Percentiles rank a stretch among this genome's conserved stretches.
phyloP scores from a whole-genome alignment of 768 basidiomycete genomes.

The Sutorius australiensis region DNA sequence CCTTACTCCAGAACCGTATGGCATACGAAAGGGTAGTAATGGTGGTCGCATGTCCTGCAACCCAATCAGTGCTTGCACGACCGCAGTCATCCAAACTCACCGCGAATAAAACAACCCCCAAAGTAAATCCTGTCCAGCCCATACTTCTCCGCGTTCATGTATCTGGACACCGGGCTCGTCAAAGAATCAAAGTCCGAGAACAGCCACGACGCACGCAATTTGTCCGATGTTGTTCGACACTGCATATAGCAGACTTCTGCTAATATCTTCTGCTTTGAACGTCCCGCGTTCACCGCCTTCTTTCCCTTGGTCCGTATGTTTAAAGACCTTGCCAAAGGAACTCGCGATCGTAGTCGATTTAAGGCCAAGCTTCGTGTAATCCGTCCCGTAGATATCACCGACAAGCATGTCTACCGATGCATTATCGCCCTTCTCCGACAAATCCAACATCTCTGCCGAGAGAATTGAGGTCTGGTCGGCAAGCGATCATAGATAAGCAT shows the following conservation, averaged over 20 bases:
- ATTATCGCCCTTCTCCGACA: slow-evolving; percentile 94
- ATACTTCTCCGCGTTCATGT: slow-evolving; percentile 99
- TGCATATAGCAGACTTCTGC: slow-evolving; percentile 89
- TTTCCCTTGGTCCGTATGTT: slow-evolving; percentile 57
- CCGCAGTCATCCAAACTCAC: slow-evolving; percentile 40
- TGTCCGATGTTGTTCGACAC: slow-evolving; percentile 99
- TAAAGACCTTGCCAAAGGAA: slow-evolving; percentile 98
- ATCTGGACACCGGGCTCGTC: slow-evolving; percentile 33
- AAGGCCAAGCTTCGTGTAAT: slow-evolving; percentile 90
- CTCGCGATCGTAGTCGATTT: slow-evolving; percentile 98
- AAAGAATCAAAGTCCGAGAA: slow-evolving; percentile 8
- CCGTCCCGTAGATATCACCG: slow-evolving; percentile 98
- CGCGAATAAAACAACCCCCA: slow-evolving; percentile 98
- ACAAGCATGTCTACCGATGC: slow-evolving; percentile 96
- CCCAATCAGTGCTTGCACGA: slow-evolving; percentile 5
- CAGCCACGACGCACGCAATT: slow-evolving; percentile 78
- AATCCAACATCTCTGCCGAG: slow-evolving; percentile 83
- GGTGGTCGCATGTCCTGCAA: slow-evolving; percentile 88
- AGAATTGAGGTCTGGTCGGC: slow-evolving; percentile 3
- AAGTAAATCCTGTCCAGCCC: slow-evolving; percentile 96
- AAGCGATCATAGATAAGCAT: not conserved
- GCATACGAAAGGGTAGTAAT: slow-evolving; percentile 98
- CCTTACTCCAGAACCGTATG: slow-evolving; percentile 99
- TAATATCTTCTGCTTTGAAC: slow-evolving; percentile 91
- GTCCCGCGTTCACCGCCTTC: slow-evolving; percentile 51